phyloP scores from a whole-genome alignment of 495 filamentous ascomycete genomes.

The Bryoglossum gracile region DNA sequence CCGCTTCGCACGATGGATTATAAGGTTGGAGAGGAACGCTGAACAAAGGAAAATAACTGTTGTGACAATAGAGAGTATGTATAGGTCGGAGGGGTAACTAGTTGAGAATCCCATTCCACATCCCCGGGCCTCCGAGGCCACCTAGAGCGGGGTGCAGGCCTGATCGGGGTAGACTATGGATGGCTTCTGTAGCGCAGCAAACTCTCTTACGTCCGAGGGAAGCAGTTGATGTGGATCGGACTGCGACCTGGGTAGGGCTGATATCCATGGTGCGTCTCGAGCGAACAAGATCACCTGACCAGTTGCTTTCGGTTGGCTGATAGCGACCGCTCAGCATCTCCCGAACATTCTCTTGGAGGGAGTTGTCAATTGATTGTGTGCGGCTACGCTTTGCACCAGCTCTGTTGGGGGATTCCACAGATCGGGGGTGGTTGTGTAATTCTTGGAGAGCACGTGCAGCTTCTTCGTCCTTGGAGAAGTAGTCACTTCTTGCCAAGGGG shows the following conservation, averaged over 20 bases:
- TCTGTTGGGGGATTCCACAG: constrained; percentile 26
- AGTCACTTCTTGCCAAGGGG: constrained; percentile 38
- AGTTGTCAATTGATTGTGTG: constrained; percentile 56
- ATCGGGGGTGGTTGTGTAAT: constrained; percentile 39
- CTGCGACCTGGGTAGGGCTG: constrained; percentile 30
- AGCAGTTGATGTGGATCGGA: constrained; percentile 27
- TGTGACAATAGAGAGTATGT: constrained; percentile 19
- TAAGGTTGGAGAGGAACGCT: too few relatives aligned
- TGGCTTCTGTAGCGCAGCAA: constrained; percentile 48
- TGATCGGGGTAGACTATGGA: constrained; percentile 7
- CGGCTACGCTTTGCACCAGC: constrained; percentile 58
- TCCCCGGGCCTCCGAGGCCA: constrained; percentile 42
- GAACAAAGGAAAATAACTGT: constrained; percentile 17
- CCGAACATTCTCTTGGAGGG: constrained; percentile 69
- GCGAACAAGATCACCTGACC: constrained; percentile 31
- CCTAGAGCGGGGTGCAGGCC: constrained; percentile 21
- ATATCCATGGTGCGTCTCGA: constrained; percentile 12
- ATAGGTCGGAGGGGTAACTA: constrained; percentile 20
- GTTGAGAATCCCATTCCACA: constrained; percentile 42
- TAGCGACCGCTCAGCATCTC: constrained; percentile 41
- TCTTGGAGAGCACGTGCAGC: constrained; percentile 66
- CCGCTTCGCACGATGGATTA: neutral
- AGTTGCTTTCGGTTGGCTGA: constrained; percentile 24
- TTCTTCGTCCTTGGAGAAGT: constrained; percentile 34
- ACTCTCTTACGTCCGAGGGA: constrained; percentile 48